These are phyloP conservation scores for Termitomyces sp. DNA, from an alignment of 768 basidiomycete genomes.

Conservation along the genomic window DNA sequence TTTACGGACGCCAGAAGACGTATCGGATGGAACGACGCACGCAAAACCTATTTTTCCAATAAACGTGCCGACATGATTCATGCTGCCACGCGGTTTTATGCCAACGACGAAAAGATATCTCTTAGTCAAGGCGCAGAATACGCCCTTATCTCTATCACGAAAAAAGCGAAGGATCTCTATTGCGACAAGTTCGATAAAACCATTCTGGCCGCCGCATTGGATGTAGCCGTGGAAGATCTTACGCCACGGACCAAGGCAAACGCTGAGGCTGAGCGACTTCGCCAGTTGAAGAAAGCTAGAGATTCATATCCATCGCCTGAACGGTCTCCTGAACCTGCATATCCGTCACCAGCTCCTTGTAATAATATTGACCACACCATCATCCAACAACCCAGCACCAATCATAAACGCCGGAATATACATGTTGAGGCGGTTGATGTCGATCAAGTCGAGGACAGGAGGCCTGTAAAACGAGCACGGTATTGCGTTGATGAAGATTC, in stretches of 20 bases:
- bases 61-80: constrained; percentile 28
- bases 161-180: constrained; percentile 15
- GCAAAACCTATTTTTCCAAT: constrained; percentile 26
- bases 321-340: constrained; percentile 8
- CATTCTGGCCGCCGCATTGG: constrained; percentile 17
- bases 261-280: constrained; percentile 5
- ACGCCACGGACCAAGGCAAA: constrained; percentile 14
- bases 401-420: constrained; percentile 11
- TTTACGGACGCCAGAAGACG: constrained; percentile 44
- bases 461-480: constrained; percentile 14
- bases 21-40: constrained; percentile 47
- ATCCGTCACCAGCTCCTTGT: neutral
- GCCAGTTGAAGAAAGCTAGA: no score
- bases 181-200: constrained; percentile 14
- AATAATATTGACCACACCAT: neutral
- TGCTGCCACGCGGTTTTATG: constrained; percentile 32
- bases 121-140: constrained; percentile 8
- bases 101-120: constrained; percentile 13
- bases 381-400: neutral
- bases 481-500: neutral
- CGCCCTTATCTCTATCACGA: neutral
- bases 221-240: constrained; percentile 23
- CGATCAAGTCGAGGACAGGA: neutral
- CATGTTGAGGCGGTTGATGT: neutral
- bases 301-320: constrained; percentile 15